phyloP scores from a whole-genome alignment of 192 early-diverging fungal species.

The Gaertneriomyces sp. region DNA sequence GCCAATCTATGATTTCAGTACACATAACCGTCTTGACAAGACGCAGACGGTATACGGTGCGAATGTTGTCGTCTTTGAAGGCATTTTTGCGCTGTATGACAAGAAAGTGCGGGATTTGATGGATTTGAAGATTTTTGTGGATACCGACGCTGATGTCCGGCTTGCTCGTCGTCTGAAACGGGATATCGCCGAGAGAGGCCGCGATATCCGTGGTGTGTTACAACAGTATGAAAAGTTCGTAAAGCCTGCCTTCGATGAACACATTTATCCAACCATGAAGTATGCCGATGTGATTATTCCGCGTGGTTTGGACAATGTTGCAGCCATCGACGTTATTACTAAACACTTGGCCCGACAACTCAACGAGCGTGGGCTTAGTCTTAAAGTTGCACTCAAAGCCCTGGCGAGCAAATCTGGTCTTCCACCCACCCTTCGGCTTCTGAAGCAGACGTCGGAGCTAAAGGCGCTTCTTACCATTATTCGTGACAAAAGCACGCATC shows the following conservation, averaged over 20 bases:
- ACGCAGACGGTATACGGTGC: slow-evolving; percentile 81
- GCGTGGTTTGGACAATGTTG: slow-evolving; percentile 79
- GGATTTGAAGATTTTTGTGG: slow-evolving; percentile 85
- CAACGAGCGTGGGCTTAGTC: slow-evolving; percentile 55
- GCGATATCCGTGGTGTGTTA: slow-evolving; percentile 81
- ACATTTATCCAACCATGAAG: slow-evolving; percentile 88
- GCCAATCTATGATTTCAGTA: slow-evolving; percentile 88
- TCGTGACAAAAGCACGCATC: slow-evolving; percentile 61
- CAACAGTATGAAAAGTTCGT: slow-evolving; percentile 90
- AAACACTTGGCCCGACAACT: slow-evolving; percentile 86
- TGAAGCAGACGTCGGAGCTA: slow-evolving; percentile 51
- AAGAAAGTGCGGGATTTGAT: slow-evolving; percentile 72
- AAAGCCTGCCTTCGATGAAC: slow-evolving; percentile 90
- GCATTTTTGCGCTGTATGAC: slow-evolving; percentile 95
- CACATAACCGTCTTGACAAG: slow-evolving; percentile 71
- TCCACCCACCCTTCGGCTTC: slow-evolving; percentile 35
- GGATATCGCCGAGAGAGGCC: slow-evolving; percentile 85
- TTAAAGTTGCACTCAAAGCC: slow-evolving; percentile 29
- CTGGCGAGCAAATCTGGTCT: slow-evolving; percentile 18
- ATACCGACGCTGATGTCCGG: slow-evolving; percentile 90
- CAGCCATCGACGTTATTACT: slow-evolving; percentile 88
- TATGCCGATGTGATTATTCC: slow-evolving; percentile 91
- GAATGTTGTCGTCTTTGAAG: slow-evolving; percentile 95
- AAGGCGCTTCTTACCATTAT: slow-evolving; percentile 74
- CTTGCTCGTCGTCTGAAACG: slow-evolving; percentile 82